These are phyloP conservation scores for Podospora tetraspora DNA, from an alignment of 495 filamentous ascomycete species.

Conservation along the genomic window DNA sequence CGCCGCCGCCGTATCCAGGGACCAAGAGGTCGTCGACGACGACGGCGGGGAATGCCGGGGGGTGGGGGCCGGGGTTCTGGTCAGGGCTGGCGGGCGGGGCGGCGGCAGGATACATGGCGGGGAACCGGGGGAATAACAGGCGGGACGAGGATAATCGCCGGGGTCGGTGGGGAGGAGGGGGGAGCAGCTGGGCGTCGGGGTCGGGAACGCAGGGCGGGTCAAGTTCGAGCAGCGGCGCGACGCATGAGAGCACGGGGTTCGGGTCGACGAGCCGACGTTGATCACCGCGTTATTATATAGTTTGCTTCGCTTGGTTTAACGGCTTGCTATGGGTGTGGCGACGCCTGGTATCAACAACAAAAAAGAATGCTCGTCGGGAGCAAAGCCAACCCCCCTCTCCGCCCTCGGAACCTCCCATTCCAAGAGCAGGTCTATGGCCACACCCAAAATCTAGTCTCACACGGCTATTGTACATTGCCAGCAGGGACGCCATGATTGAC, in stretches of 20 bases:
- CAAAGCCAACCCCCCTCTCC: background rate
- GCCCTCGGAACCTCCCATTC: background rate
- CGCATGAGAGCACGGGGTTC: constrained; percentile 81
- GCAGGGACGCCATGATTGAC: background rate
- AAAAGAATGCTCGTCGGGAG: background rate
- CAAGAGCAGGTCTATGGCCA: background rate
- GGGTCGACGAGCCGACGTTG: constrained; percentile 78
- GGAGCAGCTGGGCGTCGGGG: constrained; percentile 35
- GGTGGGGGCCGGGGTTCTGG: constrained; percentile 89
- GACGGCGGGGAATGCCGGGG: constrained; percentile 25
- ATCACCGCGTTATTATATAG: background rate
- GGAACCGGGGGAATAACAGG: constrained; percentile 42
- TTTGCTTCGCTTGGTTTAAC: background rate
- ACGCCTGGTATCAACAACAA: constrained; percentile 3
- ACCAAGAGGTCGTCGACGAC: constrained; percentile 25
- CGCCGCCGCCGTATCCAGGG: constrained; percentile 54
- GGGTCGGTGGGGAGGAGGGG: constrained; percentile 31
- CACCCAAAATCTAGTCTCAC: constrained; percentile 3
- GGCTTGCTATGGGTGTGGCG: background rate
- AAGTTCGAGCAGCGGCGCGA: constrained; percentile 42
- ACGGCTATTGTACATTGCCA: background rate
- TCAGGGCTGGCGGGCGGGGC: constrained; percentile 65
- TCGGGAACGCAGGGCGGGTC: constrained; percentile 18
- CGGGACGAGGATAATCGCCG: constrained; percentile 26
- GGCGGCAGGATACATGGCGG: constrained; percentile 63